These are phyloP conservation scores for Lathyrus oleraceus DNA, from an alignment of 306 rosid species.

Conservation along the genomic window DNA sequence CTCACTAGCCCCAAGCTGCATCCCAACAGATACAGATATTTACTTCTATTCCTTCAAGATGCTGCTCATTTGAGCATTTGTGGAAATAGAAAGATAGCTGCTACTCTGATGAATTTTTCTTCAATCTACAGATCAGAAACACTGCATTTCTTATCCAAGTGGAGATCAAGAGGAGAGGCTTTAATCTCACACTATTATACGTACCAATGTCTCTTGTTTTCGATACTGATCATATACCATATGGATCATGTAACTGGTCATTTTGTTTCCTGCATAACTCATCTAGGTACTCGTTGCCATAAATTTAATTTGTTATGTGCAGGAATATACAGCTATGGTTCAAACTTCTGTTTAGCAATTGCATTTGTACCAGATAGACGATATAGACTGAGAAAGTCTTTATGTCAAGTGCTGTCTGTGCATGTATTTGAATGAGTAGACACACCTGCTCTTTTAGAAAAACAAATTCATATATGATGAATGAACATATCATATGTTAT, in stretches of 20 bases:
- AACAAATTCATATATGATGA: neutral
- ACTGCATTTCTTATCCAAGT: neutral
- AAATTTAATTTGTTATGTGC: neutral
- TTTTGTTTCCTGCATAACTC: neutral
- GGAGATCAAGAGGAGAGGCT: too few relatives aligned
- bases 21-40: neutral
- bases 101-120: neutral
- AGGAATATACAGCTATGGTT: neutral
- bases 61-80: neutral
- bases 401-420: neutral
- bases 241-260: neutral
- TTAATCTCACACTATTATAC: too few relatives aligned
- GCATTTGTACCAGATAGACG: neutral
- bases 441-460: neutral
- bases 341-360: neutral
- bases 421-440: neutral
- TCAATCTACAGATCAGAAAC: too few relatives aligned
- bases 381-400: neutral
- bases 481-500: neutral
- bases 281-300: neutral
- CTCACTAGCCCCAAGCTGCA: neutral
- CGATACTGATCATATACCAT: neutral
- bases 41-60: neutral
- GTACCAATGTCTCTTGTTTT: neutral
- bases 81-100: neutral